Base-by-base conservation (phyloP, 768 basidiomycete genomes). In the Leccinum aurantiacum region DNA sequence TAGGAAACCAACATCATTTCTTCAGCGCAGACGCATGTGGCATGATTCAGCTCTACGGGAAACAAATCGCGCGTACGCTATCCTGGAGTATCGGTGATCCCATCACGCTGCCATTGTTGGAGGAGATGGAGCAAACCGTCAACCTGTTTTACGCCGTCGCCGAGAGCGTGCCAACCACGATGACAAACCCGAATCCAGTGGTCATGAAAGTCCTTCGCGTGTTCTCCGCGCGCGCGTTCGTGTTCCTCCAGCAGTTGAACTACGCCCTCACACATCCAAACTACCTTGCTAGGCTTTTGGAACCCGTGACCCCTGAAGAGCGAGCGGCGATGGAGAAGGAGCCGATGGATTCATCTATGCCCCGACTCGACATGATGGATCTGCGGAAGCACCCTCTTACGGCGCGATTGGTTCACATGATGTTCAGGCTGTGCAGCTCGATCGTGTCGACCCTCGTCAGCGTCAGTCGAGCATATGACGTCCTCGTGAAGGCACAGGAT, bases 231-330 rank as follows among this genome's bases (percentile, higher is more conserved):
- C 85, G 84, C 61, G 86, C 89, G 0, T 74, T 95, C 19, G 78
- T 85, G 33, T 83, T 96, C 25, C 79, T 97, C 1, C 93, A 94
- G 68, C 90, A 94, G 63, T 75, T 97, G 62, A 95, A 94, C 72
- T 94, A 95, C 64, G 90, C 92, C 0, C 80, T 96, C 51, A 89
- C 92, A 0, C 95, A 98, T 72, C 95, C 95, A 7, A 91, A 95
- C 67, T 89, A 94, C 66, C 81, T 97, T 13, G 86, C 89, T 1
- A 88, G 87, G 63, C 78, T 92, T 27, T 78, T 95, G 65, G 92
- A 95, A 59, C 88, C 93, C 6, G 80, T 91, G 14, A 89, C 89
- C 0, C 70, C 81, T 2, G 92, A 93, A 11, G 95, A 96, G 65
- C 83, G 89, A 7, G 74, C 74, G 0, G 78, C 79, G 53, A 78